Percentiles rank a stretch among this genome's conserved stretches.
phyloP scores from a whole-genome alignment of 805 yeast species.

The Scheffersomyces ergatensis region DNA sequence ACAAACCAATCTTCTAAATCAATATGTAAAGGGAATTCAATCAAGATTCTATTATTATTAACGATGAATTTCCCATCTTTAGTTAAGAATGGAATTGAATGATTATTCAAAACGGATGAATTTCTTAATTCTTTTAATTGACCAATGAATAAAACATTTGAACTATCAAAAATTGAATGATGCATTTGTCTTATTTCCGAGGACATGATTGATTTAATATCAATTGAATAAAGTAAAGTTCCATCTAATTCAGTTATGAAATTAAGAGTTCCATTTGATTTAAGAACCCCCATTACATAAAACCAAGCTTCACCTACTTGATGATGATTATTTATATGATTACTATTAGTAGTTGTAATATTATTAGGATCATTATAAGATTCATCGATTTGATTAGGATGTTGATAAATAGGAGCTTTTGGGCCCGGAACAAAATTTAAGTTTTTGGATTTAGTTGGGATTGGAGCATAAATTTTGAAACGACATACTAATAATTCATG shows the following conservation, averaged over 20 bases:
- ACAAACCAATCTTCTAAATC: constrained; percentile 80
- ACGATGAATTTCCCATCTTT: constrained; percentile 32
- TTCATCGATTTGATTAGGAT: background rate
- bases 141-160: constrained; percentile 61
- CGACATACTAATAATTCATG: constrained; percentile 57
- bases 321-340: constrained; percentile 4
- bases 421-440: constrained; percentile 36
- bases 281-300: constrained; percentile 65
- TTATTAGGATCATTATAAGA: background rate
- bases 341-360: background rate
- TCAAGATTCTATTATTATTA: constrained; percentile 42
- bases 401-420: constrained; percentile 31
- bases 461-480: constrained; percentile 64
- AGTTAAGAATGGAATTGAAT: constrained; percentile 27
- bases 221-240: constrained; percentile 54
- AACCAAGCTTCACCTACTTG: constrained; percentile 61
- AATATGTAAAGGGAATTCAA: constrained; percentile 63
- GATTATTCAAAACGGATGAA: constrained; percentile 32
- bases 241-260: constrained; percentile 66
- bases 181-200: constrained; percentile 67
- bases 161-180: constrained; percentile 57
- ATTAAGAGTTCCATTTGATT: constrained; percentile 61
- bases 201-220: constrained; percentile 48
- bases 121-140: constrained; percentile 51
- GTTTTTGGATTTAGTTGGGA: constrained; percentile 40